Conservation (phyloP, 495 filamentous ascomycete species). For the Eremomyces bilateralis region DNA sequence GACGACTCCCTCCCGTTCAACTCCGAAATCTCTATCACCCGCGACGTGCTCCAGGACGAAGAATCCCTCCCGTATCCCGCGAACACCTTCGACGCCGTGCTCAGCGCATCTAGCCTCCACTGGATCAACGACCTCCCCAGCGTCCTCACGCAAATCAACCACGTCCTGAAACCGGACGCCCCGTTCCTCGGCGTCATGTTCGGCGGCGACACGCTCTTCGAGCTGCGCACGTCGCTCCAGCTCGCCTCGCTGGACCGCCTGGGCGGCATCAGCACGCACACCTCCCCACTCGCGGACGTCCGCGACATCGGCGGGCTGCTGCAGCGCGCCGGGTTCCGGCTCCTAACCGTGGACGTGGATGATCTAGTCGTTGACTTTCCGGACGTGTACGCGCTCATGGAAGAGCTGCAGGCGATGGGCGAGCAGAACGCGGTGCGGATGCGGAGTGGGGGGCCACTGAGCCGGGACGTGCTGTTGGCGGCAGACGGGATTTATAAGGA, state of each 20-base stretch:
- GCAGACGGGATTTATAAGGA: constrained; percentile 74
- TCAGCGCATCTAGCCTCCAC: constrained; percentile 74
- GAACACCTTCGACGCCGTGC: constrained; percentile 68
- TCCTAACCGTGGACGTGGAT: constrained; percentile 93
- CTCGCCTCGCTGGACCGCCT: constrained; percentile 73
- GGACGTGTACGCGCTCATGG: constrained; percentile 77
- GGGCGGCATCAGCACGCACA: constrained; percentile 70
- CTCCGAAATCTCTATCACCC: constrained; percentile 39
- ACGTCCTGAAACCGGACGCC: constrained; percentile 66
- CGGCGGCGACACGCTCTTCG: constrained; percentile 82
- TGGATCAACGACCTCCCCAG: constrained; percentile 95
- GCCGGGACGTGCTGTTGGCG: constrained; percentile 68
- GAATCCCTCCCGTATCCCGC: constrained; percentile 57
- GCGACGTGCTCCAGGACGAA: constrained; percentile 43
- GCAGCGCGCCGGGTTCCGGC: constrained; percentile 72
- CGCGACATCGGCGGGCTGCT: constrained; percentile 76
- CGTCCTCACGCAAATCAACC: constrained; percentile 58
- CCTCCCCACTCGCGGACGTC: constrained; percentile 80
- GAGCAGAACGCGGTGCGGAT: constrained; percentile 72
- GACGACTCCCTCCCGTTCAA: constrained; percentile 64
- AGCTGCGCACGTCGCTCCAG: constrained; percentile 84
- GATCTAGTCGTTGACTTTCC: constrained; percentile 93
- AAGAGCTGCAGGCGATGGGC: constrained; percentile 85
- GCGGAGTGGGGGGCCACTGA: constrained; percentile 51
- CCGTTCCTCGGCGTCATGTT: constrained; percentile 94